Percentiles rank a stretch among this genome's conserved stretches.
Conservation (phyloP, 2,329 filamentous ascomycete species). For the Arachnomyces sp. region DNA sequence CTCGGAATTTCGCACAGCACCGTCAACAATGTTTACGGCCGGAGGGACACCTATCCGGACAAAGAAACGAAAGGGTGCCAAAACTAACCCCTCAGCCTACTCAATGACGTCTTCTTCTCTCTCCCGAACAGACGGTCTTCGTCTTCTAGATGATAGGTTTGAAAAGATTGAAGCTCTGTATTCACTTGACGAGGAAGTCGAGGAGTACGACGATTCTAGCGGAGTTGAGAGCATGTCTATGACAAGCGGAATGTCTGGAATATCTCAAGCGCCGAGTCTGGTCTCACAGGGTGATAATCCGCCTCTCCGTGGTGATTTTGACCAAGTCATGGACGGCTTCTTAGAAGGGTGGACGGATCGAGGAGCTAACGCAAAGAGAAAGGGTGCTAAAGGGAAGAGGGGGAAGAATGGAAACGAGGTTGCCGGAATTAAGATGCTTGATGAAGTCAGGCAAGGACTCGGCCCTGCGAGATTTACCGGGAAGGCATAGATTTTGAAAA, state of each 20-base stretch:
- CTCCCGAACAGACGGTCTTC: conserved; percentile 78
- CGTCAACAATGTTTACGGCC: conserved; percentile 46
- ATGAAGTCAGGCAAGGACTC: conserved; percentile 75
- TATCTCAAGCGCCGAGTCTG: conserved; percentile 51
- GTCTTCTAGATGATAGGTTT: conserved; percentile 80
- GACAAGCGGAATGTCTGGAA: conserved; percentile 34
- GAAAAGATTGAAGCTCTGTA: conserved; percentile 84
- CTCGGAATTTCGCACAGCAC: conserved; percentile 33
- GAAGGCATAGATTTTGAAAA: conserved; percentile 20
- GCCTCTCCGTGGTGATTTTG: conserved; percentile 69
- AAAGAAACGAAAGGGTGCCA: conserved; percentile 92
- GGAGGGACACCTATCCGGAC: conserved; percentile 59
- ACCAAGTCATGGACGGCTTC: conserved; percentile 89
- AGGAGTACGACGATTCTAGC: conserved; percentile 41
- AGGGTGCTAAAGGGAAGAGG: conserved; percentile 45
- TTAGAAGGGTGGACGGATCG: conserved; percentile 54
- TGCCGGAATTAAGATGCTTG: conserved; percentile 78
- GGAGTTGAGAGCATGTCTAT: conserved; percentile 41
- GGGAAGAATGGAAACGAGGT: conserved; percentile 75
- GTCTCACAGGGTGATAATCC: conserved; percentile 35
- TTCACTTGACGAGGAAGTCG: conserved; percentile 51
- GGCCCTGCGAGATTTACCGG: conserved; percentile 62
- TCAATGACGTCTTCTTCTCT: conserved; percentile 88
- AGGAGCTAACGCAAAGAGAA: conserved; percentile 34
- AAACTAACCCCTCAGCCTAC: conserved; percentile 79